Conservation (phyloP, 2,329 filamentous ascomycete species). For the Dactylellina cionopaga region DNA sequence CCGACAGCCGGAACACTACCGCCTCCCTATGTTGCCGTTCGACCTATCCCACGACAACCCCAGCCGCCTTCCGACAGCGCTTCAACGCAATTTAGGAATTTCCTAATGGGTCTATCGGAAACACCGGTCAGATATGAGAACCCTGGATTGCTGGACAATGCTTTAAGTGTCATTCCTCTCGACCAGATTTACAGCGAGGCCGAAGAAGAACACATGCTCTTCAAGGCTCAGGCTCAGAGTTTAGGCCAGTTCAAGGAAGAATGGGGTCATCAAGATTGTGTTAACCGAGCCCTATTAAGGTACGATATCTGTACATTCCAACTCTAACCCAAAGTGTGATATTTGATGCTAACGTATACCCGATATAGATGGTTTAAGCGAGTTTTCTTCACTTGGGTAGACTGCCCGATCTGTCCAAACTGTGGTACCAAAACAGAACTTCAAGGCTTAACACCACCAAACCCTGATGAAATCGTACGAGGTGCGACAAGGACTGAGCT, state of each 20-base stretch:
- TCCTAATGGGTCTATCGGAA: slow-evolving; percentile 83
- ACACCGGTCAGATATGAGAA: slow-evolving; percentile 97
- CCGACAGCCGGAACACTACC: slow-evolving; percentile 59
- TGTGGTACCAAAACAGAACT: slow-evolving; percentile 85
- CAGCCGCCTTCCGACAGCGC: slow-evolving; percentile 77
- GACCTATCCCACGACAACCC: slow-evolving; percentile 68
- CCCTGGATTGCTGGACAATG: slow-evolving; percentile 91
- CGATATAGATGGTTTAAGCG: slow-evolving; percentile 85
- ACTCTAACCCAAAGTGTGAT: slow-evolving; percentile 1
- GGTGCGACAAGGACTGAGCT: slow-evolving; percentile 88
- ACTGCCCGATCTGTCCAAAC: slow-evolving; percentile 85
- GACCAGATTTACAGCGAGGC: slow-evolving; percentile 93
- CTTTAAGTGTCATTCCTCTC: slow-evolving; percentile 83
- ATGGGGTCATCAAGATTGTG: slow-evolving; percentile 98
- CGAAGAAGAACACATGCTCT: slow-evolving; percentile 88
- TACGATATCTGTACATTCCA: slow-evolving; percentile 62
- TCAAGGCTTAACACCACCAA: slow-evolving; percentile 83
- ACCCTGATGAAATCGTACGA: slow-evolving; percentile 86
- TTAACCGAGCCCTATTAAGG: slow-evolving; percentile 86
- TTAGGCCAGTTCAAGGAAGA: slow-evolving; percentile 83
- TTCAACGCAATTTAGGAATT: slow-evolving; percentile 80
- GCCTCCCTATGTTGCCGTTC: slow-evolving; percentile 71
- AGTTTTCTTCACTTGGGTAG: slow-evolving; percentile 95
- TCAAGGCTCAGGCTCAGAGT: slow-evolving; percentile 86
- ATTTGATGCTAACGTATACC: slow-evolving; percentile 23